Evolutionary conservation across 2,329 filamentous ascomycete species (phyloP), one percentile per base, ranked within the genome.

Genomic region (Colletotrichum liaoningense): DNA sequence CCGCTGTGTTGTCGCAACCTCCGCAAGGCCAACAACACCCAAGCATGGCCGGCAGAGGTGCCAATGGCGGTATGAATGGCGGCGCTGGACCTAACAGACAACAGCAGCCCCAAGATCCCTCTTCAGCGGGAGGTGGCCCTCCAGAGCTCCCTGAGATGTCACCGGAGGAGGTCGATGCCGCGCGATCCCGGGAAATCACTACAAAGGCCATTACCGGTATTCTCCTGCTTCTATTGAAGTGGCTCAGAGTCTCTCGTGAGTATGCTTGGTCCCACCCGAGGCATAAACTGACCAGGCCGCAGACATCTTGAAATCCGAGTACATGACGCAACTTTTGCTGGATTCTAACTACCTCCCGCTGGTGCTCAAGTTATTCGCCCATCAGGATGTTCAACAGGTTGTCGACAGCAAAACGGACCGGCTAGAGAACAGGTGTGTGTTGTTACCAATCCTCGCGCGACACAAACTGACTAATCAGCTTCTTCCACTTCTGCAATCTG

Each of bases 231-330:
- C 84, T 98, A 57, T 81, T 98, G 74, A 99, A 98, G 83, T 99
- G 97, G 97, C 93, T 98, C 78, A 97, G 98, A 81, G 87, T 97
- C 67, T 98, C 95, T 71, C 97, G 95, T 97, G 86, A 86, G 94
- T 30, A 30, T 4, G 12, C 14, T 4, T 86, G 42, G 33, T 19
- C n/a, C 28, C 11, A 4, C 55, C 57, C 28, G 24, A 57, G 46
- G n/a, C 62, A 26, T 9, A 14, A 52, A n/a, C 26, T 54, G 33
- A 71, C 7, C 12, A 12, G 26, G 16, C 30, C 22, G 68, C 63
- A 97, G 95, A 99, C 80, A 90, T 98, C 33, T 86, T 99, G 76
- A 98, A 98, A 80, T 98, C 97, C 77, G 97, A 99, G 83, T 98
- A 98, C 79, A 86, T 99, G 79, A 96, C 95, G 0, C 97, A 99